A percentile compares a stretch with the other conserved stretches of the same genome.
These are phyloP conservation scores for Amanita brunnescens DNA, from an alignment of 768 basidiomycete genomes.

Conservation along the genomic window DNA sequence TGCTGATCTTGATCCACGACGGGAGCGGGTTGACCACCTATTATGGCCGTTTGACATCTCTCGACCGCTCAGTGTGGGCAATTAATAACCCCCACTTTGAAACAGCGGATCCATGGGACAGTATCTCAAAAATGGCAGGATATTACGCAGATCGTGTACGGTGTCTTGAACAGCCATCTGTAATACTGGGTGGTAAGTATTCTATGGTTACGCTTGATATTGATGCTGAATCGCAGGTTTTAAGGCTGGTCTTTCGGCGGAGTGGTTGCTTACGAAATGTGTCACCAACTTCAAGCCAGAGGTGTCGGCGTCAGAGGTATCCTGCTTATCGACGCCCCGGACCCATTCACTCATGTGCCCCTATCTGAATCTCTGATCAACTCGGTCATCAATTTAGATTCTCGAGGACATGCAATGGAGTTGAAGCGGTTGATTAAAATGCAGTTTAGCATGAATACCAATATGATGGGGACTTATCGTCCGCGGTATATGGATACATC, in stretches of 20 bases:
- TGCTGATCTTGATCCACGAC: slow-evolving; percentile 64
- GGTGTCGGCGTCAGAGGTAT: slow-evolving; percentile 45
- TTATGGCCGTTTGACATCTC: slow-evolving; percentile 34
- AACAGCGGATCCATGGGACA: slow-evolving; percentile 36
- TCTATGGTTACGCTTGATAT: not conserved
- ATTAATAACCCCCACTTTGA: slow-evolving; percentile 49
- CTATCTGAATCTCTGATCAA: slow-evolving; percentile 47
- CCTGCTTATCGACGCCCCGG: slow-evolving; percentile 59
- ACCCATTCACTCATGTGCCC: slow-evolving; percentile 41
- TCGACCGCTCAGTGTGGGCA: slow-evolving; percentile 51
- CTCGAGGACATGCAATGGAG: slow-evolving; percentile 19
- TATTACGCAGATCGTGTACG: slow-evolving; percentile 38
- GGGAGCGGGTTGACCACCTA: slow-evolving; percentile 56
- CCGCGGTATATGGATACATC: slow-evolving; percentile 17
- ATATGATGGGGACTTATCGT: slow-evolving; percentile 38
- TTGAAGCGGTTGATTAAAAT: slow-evolving; percentile 28
- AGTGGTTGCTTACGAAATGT: slow-evolving; percentile 59
- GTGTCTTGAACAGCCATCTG: slow-evolving; percentile 23
- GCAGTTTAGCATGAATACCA: slow-evolving; percentile 43
- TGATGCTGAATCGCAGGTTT: not conserved
- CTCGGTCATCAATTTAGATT: slow-evolving; percentile 27
- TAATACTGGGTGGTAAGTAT: slow-evolving; percentile 51
- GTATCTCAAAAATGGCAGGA: slow-evolving; percentile 42
- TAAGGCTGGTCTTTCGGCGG: slow-evolving; percentile 79
- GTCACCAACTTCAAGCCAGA: slow-evolving; percentile 35